These are phyloP conservation scores for Thraustochytrium sp. DNA, from an alignment of 352 stramenopile genomes.

Conservation along the genomic window DNA sequence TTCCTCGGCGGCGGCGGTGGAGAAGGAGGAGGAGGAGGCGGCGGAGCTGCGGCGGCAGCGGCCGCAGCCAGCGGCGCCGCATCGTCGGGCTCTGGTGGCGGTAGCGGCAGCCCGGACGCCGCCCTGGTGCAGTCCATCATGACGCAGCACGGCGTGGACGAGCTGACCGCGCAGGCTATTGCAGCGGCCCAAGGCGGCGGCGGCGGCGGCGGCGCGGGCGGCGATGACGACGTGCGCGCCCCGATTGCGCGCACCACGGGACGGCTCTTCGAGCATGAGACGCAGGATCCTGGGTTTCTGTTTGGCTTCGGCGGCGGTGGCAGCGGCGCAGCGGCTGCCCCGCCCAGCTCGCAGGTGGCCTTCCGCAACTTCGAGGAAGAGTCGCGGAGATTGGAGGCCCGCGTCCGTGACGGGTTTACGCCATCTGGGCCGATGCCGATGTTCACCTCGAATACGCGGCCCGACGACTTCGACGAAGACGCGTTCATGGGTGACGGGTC, in stretches of 20 bases:
- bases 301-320: neutral
- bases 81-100: neutral
- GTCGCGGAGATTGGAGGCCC: neutral
- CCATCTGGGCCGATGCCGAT: neutral
- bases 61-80: neutral
- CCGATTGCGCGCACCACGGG: constrained; percentile 6
- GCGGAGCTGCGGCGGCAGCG: neutral
- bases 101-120: neutral
- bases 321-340: too few relatives aligned
- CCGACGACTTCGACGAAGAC: neutral
- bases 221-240: constrained; percentile 19
- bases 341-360: neutral
- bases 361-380: constrained; percentile 35
- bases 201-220: neutral
- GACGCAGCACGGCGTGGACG: neutral
- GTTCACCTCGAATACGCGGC: neutral
- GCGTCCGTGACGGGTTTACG: neutral
- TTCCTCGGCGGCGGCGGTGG: constrained; percentile 6
- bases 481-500: neutral
- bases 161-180: neutral
- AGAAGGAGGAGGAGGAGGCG: neutral
- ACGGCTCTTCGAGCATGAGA: neutral
- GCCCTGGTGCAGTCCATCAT: neutral
- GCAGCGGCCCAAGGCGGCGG: neutral
- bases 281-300: neutral